Evolutionary conservation across 2,329 filamentous ascomycete species (phyloP).

Genomic region (Colletotrichum liriopes): DNA sequence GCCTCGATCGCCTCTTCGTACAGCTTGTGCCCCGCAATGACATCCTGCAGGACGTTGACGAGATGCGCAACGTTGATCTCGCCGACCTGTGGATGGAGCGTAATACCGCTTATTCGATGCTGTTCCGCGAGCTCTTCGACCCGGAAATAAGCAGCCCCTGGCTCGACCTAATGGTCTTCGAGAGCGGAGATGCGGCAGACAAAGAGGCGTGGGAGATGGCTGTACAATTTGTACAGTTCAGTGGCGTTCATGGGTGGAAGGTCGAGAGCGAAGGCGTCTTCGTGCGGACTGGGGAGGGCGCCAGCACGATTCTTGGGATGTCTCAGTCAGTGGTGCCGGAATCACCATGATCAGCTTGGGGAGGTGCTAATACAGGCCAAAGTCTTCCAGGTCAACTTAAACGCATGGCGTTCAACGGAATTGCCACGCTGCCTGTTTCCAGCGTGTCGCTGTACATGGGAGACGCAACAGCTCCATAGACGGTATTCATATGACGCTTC

Average conservation of each 20-base stretch:
- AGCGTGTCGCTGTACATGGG: constrained; percentile 47
- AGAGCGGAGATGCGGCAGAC: constrained; percentile 65
- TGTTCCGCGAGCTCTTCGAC: constrained; percentile 59
- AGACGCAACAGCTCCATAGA: constrained; percentile 4
- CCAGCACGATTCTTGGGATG: constrained; percentile 31
- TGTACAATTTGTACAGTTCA: constrained; percentile 57
- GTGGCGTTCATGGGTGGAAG: constrained; percentile 58
- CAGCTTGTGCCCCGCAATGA: constrained; percentile 61
- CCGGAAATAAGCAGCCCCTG: constrained; percentile 51
- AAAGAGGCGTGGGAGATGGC: constrained; percentile 63
- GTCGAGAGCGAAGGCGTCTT: constrained; percentile 64
- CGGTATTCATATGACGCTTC: not conserved
- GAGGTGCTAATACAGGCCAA: constrained; percentile 29
- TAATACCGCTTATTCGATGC: constrained; percentile 63
- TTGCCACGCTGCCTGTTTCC: constrained; percentile 48
- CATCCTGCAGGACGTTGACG: constrained; percentile 52
- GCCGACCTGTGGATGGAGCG: constrained; percentile 69
- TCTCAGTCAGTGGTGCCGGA: constrained; percentile 43
- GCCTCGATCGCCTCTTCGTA: constrained; percentile 68
- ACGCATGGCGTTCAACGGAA: constrained; percentile 51
- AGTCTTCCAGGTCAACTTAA: constrained; percentile 46
- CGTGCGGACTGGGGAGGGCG: constrained; percentile 48
- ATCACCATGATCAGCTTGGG: constrained; percentile 1
- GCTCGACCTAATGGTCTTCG: constrained; percentile 62
- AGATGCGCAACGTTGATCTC: constrained; percentile 57